Evolutionary conservation across 177 flowering plant species (phyloP), one percentile per base, ranked within the genome.

Genomic region (Tripterygium wilfordii): DNA sequence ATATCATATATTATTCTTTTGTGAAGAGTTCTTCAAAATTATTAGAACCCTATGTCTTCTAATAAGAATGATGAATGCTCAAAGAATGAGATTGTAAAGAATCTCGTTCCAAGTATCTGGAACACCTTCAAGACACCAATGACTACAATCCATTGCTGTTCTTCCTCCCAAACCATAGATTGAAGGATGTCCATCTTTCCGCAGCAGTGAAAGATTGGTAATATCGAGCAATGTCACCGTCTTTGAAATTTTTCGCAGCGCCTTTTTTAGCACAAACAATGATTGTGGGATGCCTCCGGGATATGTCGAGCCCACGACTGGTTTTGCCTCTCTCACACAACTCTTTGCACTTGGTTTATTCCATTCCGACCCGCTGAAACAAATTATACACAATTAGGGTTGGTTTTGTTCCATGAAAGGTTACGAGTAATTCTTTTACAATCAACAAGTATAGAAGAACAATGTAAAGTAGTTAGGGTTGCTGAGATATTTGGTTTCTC

Each of bases 51-150:
- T n/a, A n/a, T n/a, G n/a, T n/a, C n/a, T n/a, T n/a, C n/a, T n/a
- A n/a, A n/a, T n/a, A n/a, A n/a, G n/a, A n/a, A n/a, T n/a, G n/a
- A n/a, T n/a, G n/a, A n/a, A n/a, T 26, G 10, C 23, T 58, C 36
- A 49, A 54, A 46, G 66, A 42, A 62, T 51, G n/a, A 61, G 42
- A 56, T 68, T 72, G 60, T 72, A 72, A 45, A 72, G 70, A 37
- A 72, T 62, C 42, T 64, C 44, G 32, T 60, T 79, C 85, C 85
- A 79, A 53, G 75, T 71, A 61, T 79, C 85, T 3, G 85, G 81
- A 21, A 79, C 75, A 16, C 81, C 85, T 0, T 75, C 45, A 15
- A 79, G 58, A 36, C 85, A 79, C 85, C 85, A 79, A 41, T 76
- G 85, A 68, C 75, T 79, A 52, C 85, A 79, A 46, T 79, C 85